Base-by-base conservation (phyloP, 768 basidiomycete species). In the Suillus subaureus region DNA sequence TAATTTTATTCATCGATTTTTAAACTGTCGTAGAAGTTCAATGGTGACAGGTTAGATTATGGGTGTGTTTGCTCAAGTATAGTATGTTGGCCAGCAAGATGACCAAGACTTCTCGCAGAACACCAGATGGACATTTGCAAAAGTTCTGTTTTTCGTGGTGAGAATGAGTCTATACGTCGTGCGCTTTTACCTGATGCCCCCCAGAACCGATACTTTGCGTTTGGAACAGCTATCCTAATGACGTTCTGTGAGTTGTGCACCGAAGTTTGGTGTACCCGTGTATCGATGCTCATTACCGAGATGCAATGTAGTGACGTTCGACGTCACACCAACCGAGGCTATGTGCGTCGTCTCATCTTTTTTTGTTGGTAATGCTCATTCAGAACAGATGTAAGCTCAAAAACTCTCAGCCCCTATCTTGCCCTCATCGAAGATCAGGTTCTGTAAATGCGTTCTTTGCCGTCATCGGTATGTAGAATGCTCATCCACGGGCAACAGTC, bases 181-280 rank as follows among this genome's bases (percentile, higher is more conserved):
- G 5, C 3, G 12, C 28, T 39, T n/a, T 26, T 21, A 21, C 18
- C 18, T 60, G 11, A 60, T 4, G 7, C 11, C n/a, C 33, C 28
- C 26, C 40, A 64, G 64, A 62, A 62, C 31, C 64, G 64, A 33
- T 64, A 64, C 42, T 64, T 64, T 15, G 64, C 61, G n/a, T 18
- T 64, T 28, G 61, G 39, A 23, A 16, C 40, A 9, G 26, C 35
- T 35, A 43, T 64, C 37, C 5, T 62, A 6, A 26, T 35, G 35
- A 63, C 64, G 18, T 16, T 62, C 13, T 49, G 64, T 64, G 60
- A 64, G 64, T 63, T 6, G 16, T 28, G 18, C 12, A 6, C 11
- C 49, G 3, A 12, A 37, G 18, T 26, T 18, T 6, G 4, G 21
- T 39, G n/a, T 28, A 40, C 3, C 18, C 6, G n/a, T 31, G 26